Evolutionary conservation across 1,284 basidiomycete genomes (phyloP).

Genomic region (Moesziomyces antarcticus): DNA sequence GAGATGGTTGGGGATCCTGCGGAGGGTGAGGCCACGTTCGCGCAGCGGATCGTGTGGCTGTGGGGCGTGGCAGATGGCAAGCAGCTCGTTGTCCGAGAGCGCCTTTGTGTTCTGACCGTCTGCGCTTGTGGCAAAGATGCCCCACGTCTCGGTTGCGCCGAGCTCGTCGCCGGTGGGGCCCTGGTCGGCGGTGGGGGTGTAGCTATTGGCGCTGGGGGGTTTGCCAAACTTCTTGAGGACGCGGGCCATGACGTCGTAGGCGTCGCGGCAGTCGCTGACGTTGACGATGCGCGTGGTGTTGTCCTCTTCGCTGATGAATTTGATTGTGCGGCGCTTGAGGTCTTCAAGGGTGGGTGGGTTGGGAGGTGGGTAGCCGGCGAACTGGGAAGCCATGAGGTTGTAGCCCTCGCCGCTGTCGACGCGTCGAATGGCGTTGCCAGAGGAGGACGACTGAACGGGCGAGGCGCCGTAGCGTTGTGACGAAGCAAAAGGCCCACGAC

Average conservation of each 20-base stretch:
- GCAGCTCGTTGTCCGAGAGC: constrained; percentile 73
- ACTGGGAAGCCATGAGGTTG: constrained; percentile 14
- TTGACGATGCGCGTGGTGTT: constrained; percentile 63
- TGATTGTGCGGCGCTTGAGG: constrained; percentile 62
- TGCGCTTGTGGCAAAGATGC: constrained; percentile 58
- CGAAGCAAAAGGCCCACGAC: constrained; percentile 51
- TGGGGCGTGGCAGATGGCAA: constrained; percentile 85
- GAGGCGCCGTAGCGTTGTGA: constrained; percentile 31
- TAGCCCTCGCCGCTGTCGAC: constrained; percentile 50
- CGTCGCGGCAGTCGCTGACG: constrained; percentile 62
- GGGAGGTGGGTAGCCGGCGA: constrained; percentile 19
- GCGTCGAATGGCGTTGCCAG: constrained; percentile 21
- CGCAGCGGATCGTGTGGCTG: constrained; percentile 80
- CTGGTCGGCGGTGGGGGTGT: constrained; percentile 57
- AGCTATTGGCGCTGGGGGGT: constrained; percentile 54
- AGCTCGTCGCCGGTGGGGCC: constrained; percentile 46
- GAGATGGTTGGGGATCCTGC: constrained; percentile 49
- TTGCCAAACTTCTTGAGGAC: constrained; percentile 66
- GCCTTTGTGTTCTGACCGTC: constrained; percentile 60
- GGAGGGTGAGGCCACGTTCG: constrained; percentile 82
- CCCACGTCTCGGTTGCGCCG: constrained; percentile 52
- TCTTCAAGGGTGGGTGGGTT: constrained; percentile 54
- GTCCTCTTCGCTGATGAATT: constrained; percentile 64
- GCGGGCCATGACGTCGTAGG: constrained; percentile 61
- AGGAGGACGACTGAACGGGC: constrained; percentile 29